Percentiles rank a stretch among this genome's conserved stretches.
Evolutionary conservation across 306 rosid genomes (phyloP).

Genomic region (Gleditsia sinensis): DNA sequence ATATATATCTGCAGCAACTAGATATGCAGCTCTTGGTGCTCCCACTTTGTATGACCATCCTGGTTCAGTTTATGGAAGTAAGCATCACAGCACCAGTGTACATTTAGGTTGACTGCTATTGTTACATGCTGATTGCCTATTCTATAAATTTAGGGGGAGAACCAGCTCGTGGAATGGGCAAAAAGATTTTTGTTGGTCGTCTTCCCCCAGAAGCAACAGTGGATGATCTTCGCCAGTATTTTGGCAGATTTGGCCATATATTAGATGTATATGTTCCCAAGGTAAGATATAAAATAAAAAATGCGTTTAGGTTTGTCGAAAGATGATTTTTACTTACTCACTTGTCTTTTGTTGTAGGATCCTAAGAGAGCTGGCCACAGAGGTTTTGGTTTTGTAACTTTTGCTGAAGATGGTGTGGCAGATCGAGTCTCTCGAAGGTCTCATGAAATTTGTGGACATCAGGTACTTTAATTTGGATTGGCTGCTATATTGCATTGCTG

Average conservation of each 20-base stretch:
- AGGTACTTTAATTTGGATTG: constrained; percentile 44
- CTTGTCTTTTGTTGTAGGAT: constrained; percentile 47
- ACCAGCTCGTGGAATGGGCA: constrained; percentile 66
- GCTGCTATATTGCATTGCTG: background rate
- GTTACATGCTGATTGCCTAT: constrained; percentile 26
- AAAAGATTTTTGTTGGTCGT: constrained; percentile 71
- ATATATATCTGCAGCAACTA: constrained; percentile 90
- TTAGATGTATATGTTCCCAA: constrained; percentile 73
- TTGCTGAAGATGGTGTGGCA: constrained; percentile 80
- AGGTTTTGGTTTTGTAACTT: constrained; percentile 85
- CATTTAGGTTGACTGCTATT: constrained; percentile 19
- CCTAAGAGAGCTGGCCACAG: constrained; percentile 79
- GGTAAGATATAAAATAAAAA: constrained; percentile 40
- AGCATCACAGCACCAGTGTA: constrained; percentile 36
- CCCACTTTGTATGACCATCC: constrained; percentile 96
- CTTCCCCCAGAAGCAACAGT: constrained; percentile 74
- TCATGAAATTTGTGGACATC: constrained; percentile 76
- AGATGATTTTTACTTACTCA: constrained; percentile 2
- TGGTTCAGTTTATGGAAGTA: constrained; percentile 83
- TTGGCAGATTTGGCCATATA: constrained; percentile 75
- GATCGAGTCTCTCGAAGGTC: constrained; percentile 78
- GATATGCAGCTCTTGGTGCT: constrained; percentile 97
- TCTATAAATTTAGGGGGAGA: constrained; percentile 68
- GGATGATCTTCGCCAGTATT: constrained; percentile 78
- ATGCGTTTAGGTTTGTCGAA: background rate